Percentiles rank a stretch among this genome's conserved stretches.
Conservation (phyloP, 106 monocot genomes). For the Dendrobium officinale region DNA sequence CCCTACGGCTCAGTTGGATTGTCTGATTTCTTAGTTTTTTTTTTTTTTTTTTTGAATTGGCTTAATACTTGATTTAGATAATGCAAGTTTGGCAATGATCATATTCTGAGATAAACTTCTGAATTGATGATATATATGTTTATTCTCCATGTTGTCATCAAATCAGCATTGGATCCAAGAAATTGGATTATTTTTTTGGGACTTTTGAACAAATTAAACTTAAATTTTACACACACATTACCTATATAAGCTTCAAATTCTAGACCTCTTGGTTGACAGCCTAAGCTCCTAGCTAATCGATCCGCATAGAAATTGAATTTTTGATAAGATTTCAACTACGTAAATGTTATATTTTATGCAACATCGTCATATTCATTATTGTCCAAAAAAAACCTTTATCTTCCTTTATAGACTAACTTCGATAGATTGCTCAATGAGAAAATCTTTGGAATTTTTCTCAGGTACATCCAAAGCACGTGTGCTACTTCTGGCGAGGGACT, state of each 20-base stretch:
- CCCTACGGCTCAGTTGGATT: not conserved
- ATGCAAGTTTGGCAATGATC: not conserved
- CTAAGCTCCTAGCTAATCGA: too few relatives aligned
- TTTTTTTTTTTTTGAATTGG: not conserved
- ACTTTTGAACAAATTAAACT: too few relatives aligned
- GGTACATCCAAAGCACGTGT: constrained; percentile 15
- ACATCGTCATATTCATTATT: not conserved
- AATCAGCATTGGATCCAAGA: not conserved
- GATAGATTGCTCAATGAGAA: not conserved
- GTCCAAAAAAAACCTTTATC: not conserved
- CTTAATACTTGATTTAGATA: not conserved
- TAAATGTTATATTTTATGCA: too few relatives aligned
- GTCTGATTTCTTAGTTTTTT: not conserved
- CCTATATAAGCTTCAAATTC: too few relatives aligned
- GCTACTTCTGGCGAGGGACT: constrained; percentile 10
- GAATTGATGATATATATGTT: not conserved
- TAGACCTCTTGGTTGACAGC: too few relatives aligned
- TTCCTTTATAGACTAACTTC: not conserved
- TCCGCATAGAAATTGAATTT: not conserved
- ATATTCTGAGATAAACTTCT: not conserved
- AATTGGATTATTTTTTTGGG: too few relatives aligned
- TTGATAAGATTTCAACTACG: not conserved
- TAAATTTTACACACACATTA: too few relatives aligned
- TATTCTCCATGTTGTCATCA: not conserved
- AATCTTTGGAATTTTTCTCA: not conserved